phyloP scores from a whole-genome alignment of 2,329 filamentous ascomycete genomes.

The Setomelanomma holmii region DNA sequence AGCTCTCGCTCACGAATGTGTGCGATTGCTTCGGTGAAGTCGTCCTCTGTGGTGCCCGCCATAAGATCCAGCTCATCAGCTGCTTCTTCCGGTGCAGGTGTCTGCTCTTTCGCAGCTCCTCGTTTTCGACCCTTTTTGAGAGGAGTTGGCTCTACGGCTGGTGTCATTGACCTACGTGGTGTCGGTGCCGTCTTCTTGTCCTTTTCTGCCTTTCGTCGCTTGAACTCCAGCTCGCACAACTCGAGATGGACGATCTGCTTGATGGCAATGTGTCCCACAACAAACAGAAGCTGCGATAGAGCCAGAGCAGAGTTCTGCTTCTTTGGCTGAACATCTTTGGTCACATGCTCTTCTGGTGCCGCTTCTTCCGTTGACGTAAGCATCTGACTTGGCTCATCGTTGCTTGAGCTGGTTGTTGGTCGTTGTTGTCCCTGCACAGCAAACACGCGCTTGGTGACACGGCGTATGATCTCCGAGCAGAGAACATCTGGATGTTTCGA shows the following conservation, averaged over 20 bases:
- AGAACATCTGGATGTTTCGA: conserved; percentile 93
- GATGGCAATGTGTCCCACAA: conserved; percentile 95
- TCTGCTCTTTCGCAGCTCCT: conserved; percentile 51
- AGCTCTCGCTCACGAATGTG: conserved; percentile 86
- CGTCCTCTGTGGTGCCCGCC: conserved; percentile 92
- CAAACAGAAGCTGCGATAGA: conserved; percentile 89
- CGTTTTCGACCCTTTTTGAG: conserved; percentile 51
- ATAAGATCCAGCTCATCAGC: conserved; percentile 91
- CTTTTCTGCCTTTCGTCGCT: conserved; percentile 90
- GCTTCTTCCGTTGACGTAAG: conserved; percentile 20
- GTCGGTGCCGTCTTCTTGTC: conserved; percentile 66
- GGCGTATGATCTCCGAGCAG: conserved; percentile 87
- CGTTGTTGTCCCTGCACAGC: conserved; percentile 56
- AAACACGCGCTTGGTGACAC: conserved; percentile 87
- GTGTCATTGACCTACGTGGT: conserved; percentile 39
- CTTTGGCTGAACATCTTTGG: conserved; percentile 35
- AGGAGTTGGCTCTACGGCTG: conserved; percentile 37
- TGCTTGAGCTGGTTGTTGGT: conserved; percentile 41
- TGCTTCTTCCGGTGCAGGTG: conserved; percentile 65
- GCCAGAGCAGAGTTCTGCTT: conserved; percentile 75
- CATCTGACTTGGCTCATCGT: conserved; percentile 34
- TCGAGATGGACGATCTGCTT: conserved; percentile 99
- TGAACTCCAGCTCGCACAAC: conserved; percentile 97
- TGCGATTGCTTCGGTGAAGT: conserved; percentile 86
- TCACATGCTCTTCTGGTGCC: conserved; percentile 26